Base-by-base conservation (phyloP, 1,139 yeast genomes). In the Geotrichum cucujoidarum region DNA sequence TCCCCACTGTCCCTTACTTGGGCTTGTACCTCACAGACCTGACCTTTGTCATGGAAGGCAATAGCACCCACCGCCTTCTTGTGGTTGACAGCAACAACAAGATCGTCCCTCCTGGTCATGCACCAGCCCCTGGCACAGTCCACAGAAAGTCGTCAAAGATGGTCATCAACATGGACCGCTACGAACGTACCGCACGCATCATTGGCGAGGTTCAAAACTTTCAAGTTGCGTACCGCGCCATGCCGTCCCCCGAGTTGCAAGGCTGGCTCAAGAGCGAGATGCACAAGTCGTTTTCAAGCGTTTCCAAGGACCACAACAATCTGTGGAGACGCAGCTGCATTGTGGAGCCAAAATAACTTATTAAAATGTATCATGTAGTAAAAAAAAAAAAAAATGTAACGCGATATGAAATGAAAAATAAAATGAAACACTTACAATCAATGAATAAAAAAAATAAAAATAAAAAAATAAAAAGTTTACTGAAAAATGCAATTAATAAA, bases 11-110 rank as follows among this genome's bases (percentile, higher is more conserved):
- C 21, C 97, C 97, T 5, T 90, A 87, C 63, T 75, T 89, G 53
- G 88, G 94, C 35, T 70, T 89, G 49, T 87, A 85, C 62, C 71
- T 89, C 44, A 95, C 88, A 61, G 97, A 90, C 64, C 70, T 90
- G 60, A 88, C 95, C 0, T 86, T 89, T 67, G 81, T 88, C 22
- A 80, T 82, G 43, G 97, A 90, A 59, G 97, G 97, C 17, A 89
- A 88, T 63, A 77, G 88, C 32, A 82, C 60, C 33, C 45, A 77
- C 57, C 78, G 75, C 60, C 71, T 89, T 60, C 49, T 57, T 25
- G 45, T 51, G 10, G 36, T 53, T 25, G 57, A 52, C 38, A 37
- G 39, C 27, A 47, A 57, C 45, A 35, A 35, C 30, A 36, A 37
- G 22, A 38, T 37, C 21, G 31, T 37, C 8, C 40, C 47, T 4